Base-by-base conservation (phyloP, 2,329 filamentous ascomycete species). In the Aspergillus calidoustus region DNA sequence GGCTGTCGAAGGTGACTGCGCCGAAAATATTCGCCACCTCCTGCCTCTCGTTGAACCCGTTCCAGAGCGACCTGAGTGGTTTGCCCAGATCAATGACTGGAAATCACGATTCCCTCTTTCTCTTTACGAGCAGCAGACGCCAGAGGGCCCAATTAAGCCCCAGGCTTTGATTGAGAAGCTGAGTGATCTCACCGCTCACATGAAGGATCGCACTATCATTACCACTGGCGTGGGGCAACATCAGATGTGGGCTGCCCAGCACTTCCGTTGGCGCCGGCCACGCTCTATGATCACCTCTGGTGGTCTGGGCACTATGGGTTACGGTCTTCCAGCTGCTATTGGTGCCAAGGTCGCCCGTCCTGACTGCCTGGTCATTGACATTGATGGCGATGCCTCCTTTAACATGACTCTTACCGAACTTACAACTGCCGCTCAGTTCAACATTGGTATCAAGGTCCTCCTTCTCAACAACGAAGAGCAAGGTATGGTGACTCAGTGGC, bases 401-500 rank as follows among this genome's bases (percentile, higher is more conserved):
- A 92, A 92, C 84, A 98, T 99, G 95, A 98, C 95, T 6, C 84
- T 97, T 62, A 97, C 94, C 1, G 95, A 99, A 81, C 88, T 99
- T 57, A 91, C 91, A 50, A 97, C 94, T 1, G 93, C 93, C 47
- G 87, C 91, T 8, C 93, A 99, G 80, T 98, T 98, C 84, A 91
- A 95, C 81, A 97, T 98, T 76, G 93, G 91, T 67, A 89, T 96
- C 78, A 98, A 98, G 86, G 86, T 98, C 63, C 92, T 98, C 70
- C 84, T 98, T 28, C 80, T 99, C 59, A 98, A 98, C 84, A 99
- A 97, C 79, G 93, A 96, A 78, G 93, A 98, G 80, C 94, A 97
- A 81, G 94, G 94, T 57, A 98, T 98, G 94, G 93, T 98, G 48
- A 97, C 93, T 1, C 94, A 97, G 81, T 98, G 94, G 94, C 94